phyloP scores from a whole-genome alignment of 768 basidiomycete species.

The Leccinum disarticulatum region DNA sequence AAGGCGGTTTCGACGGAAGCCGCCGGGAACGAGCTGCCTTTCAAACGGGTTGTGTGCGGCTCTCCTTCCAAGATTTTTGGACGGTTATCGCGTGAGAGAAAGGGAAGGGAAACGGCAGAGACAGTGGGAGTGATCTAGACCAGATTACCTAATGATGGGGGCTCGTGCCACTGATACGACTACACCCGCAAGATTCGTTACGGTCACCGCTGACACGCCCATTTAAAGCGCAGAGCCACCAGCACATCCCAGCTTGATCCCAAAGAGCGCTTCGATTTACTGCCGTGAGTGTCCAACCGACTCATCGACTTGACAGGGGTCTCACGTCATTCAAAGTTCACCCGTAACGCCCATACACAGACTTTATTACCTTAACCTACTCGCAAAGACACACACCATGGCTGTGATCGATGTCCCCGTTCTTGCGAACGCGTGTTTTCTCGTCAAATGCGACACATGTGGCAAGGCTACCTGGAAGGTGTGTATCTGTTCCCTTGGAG shows the following conservation, averaged over 20 bases:
- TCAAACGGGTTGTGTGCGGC: conserved; percentile 70
- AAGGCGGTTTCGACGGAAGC: conserved; percentile 58
- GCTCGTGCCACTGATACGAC: neutral
- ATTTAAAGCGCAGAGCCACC: neutral
- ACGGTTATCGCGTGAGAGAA: conserved; percentile 28
- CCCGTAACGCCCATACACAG: conserved; percentile 13
- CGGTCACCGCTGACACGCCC: neutral
- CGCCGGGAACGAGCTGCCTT: conserved; percentile 74
- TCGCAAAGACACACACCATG: conserved; percentile 27
- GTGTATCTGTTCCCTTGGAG: conserved; percentile 34
- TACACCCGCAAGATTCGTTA: neutral
- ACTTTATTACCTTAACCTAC: conserved; percentile 37
- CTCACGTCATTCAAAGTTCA: conserved; percentile 23
- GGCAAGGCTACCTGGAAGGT: conserved; percentile 74
- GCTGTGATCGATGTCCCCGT: conserved; percentile 20
- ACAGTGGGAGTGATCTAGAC: conserved; percentile 2
- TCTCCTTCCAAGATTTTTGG: conserved; percentile 60
- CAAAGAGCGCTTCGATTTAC: neutral
- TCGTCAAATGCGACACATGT: conserved; percentile 59
- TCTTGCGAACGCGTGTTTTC: conserved; percentile 54
- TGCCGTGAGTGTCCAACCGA: conserved; percentile 1
- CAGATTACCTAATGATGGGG: neutral
- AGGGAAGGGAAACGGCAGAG: conserved; percentile 1
- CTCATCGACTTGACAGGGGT: conserved; percentile 9
- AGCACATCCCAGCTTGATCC: neutral